Base-by-base conservation (phyloP, 129 eudicot species). In the Mikania micrantha region DNA sequence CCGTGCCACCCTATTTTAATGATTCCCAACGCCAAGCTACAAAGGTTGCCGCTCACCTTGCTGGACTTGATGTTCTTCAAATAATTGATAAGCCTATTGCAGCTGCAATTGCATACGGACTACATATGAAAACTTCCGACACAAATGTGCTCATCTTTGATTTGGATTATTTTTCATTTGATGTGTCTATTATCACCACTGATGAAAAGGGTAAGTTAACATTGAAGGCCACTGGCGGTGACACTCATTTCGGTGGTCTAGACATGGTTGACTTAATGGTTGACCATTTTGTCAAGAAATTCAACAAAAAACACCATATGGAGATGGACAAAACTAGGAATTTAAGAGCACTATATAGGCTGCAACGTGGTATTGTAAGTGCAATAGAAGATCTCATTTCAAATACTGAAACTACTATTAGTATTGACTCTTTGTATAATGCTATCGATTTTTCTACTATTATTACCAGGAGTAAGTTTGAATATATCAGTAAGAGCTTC, bases 21-120 rank as follows among this genome's bases (percentile, higher is more conserved):
- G 58, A 65, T 44, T 65, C 58, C 12, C 85, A 80, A 64, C 57
- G 85, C 52, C 85, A 80, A 71, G 85, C 85, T 15, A 80, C 85
- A 41, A 81, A 72, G 64, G 79, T 66, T 61, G 85, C 85, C 2
- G 85, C 79, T 28, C 45, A 65, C 41, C 75, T 81, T 49, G 76
- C 82, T 25, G 85, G 85, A 17, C 79, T 81, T 24, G 74, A 81
- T 61, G 85, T 81, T 9, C 63, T 76, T 16, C 66, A 71, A 44
- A 72, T 81, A 34, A 67, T 81, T 19, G 67, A 72, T 27, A 79
- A 81, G 29, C 85, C 79, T 9, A 73, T 81, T 9, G 74, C 85
- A 29, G 85, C 85, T 61, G 82, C 82, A 9, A 77, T 81, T 16
- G 74, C 82, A 0, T 81, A 81, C 19, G 81, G 79, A 29, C 11